phyloP scores from a whole-genome alignment of 176 grass and related monocot species.

The Chrysopogon serrulatus region DNA sequence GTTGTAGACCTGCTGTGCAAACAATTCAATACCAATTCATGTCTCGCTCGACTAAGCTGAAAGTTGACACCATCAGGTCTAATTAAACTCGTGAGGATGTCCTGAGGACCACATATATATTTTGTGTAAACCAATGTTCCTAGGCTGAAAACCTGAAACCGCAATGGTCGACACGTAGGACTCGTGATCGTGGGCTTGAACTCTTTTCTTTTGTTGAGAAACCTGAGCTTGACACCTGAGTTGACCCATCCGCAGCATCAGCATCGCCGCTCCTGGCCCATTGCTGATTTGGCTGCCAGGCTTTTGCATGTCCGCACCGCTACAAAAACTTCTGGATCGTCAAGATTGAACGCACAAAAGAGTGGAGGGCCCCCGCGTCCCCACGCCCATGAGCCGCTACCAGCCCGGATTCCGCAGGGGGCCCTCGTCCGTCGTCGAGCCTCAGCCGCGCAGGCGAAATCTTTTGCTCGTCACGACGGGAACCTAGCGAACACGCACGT shows the following conservation, averaged over 20 bases:
- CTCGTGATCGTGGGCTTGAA: no score
- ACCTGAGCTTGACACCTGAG: neutral
- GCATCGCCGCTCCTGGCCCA: neutral
- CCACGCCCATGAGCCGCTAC: neutral
- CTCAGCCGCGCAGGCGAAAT: neutral
- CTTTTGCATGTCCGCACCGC: neutral
- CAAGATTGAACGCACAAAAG: neutral
- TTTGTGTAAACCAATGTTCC: neutral
- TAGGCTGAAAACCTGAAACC: neutral
- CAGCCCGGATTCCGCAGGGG: neutral
- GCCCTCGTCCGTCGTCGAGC: neutral
- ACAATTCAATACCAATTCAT: no score
- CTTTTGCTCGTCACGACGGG: neutral
- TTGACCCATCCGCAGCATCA: neutral
- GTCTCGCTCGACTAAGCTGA: no score
- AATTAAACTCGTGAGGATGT: no score
- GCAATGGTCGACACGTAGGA: neutral
- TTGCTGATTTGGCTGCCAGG: neutral
- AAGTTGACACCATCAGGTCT: no score
- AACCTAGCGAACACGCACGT: no score
- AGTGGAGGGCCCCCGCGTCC: neutral
- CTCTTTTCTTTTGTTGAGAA: no score
- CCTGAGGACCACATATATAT: no score
- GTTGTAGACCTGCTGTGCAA: no score
- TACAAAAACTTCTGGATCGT: neutral